Evolutionary conservation across 1,139 yeast genomes (phyloP), one percentile per base, ranked within the genome.

Genomic region (Tardiomyces digboiensis): DNA sequence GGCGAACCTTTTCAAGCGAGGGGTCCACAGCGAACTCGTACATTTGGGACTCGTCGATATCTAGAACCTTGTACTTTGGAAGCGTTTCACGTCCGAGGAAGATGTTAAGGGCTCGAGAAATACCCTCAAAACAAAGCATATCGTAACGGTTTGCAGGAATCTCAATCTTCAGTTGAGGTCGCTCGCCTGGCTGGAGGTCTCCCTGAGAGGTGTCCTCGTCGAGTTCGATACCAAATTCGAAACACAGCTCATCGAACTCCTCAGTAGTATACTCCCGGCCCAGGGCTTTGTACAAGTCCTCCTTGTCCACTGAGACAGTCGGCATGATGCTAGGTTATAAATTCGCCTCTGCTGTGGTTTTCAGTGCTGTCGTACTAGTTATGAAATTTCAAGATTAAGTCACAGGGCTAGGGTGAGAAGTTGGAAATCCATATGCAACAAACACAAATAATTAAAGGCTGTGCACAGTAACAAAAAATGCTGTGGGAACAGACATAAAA

Each of bases 81-180:
- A 83, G 71, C 44, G 68, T 62, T 12, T 66, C 61, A 50, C 76
- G 77, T 36, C 93, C 95, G 57, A 89, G 73, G 62, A 86, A 93
- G 62, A 88, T 94, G 60, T 88, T 88, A 61, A 93, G 72, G 1
- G 97, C 93, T 61, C 88, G 94, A 1, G 97, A 87, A 65, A 93
- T 89, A 60, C 99, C 99, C 67, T 93, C 99, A 53, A 88, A 83
- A 71, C 98, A 93, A 55, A 93, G 79, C 91, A 93, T 80, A 64
- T 91, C 99, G 61, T 91, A 93, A 70, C 98, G 62, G 70, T 93
- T 93, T 52, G 99, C 99, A 46, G 97, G 97, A 53, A 93, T 82
- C 65, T 93, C 99, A 59, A 93, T 88, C 70, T 93, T 93, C 58
- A 87, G 75, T 67, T 89, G 95, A 19, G 99, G 97, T 65, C 97